Evolutionary conservation across 305 asterid genomes (phyloP).

Genomic region (Solanum chacoense): DNA sequence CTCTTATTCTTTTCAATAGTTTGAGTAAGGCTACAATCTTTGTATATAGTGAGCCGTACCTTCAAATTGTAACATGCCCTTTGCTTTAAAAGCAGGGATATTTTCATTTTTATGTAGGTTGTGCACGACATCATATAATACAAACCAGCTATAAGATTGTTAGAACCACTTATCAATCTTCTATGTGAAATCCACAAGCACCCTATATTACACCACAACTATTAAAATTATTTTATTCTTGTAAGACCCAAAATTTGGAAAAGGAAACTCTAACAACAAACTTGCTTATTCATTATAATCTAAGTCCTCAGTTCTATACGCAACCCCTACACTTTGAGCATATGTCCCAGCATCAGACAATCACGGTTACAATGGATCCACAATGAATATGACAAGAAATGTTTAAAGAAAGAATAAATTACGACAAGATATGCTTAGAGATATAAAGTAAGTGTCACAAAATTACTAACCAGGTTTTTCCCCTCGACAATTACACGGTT

Average conservation of each 20-base stretch:
- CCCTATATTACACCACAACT: background rate
- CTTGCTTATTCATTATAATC: background rate
- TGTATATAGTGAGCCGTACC: background rate
- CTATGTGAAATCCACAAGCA: background rate
- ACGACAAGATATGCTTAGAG: background rate
- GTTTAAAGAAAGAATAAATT: background rate
- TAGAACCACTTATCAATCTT: background rate
- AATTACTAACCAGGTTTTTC: conserved; percentile 63
- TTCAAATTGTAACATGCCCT: background rate
- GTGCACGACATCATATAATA: background rate
- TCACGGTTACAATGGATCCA: background rate
- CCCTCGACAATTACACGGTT: conserved; percentile 92
- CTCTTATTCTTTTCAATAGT: background rate
- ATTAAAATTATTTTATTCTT: background rate
- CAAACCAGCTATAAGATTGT: background rate
- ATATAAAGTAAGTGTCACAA: background rate
- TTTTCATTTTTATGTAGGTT: background rate
- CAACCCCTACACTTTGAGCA: background rate
- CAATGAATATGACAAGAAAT: background rate
- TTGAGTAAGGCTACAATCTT: background rate
- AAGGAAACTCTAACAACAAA: background rate
- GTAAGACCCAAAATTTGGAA: background rate
- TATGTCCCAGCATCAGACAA: background rate
- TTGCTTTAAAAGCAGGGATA: background rate
- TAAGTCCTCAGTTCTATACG: background rate